Percentiles rank a stretch among this genome's conserved stretches.
phyloP scores from a whole-genome alignment of 805 yeast species.

The Candida sonorensis region DNA sequence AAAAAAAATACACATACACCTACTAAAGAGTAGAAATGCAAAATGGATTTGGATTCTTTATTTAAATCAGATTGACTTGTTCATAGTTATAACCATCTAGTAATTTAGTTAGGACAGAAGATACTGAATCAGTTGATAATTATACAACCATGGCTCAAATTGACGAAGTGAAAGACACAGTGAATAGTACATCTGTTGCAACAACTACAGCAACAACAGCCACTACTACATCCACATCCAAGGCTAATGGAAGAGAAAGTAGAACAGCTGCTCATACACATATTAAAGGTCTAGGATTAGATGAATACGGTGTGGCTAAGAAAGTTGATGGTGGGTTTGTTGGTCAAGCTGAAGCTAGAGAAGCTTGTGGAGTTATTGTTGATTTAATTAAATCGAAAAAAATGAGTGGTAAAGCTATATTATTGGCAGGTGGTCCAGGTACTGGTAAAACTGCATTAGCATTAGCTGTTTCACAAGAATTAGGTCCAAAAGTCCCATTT shows the following conservation, averaged over 20 bases:
- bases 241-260: slow-evolving; percentile 17
- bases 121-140: no score
- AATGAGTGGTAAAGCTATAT: slow-evolving; percentile 94
- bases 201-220: slow-evolving; percentile 5
- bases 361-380: slow-evolving; percentile 90
- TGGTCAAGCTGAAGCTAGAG: slow-evolving; percentile 91
- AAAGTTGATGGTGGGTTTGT: slow-evolving; percentile 91
- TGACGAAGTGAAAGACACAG: slow-evolving; percentile 62
- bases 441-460: slow-evolving; percentile 99
- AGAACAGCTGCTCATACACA: slow-evolving; percentile 91
- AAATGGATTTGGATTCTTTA: no score
- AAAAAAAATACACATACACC: no score
- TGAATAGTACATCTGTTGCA: slow-evolving; percentile 7
- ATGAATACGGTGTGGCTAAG: slow-evolving; percentile 80
- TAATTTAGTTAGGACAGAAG: no score
- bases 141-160: slow-evolving; percentile 74
- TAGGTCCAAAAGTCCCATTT: slow-evolving; percentile 81
- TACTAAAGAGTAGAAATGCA: no score
- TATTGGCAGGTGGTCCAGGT: slow-evolving; percentile 97
- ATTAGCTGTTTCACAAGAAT: slow-evolving; percentile 76
- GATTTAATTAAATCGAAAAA: slow-evolving; percentile 91
- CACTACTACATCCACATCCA: slow-evolving; percentile 8
- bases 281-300: slow-evolving; percentile 94
- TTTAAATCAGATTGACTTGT: no score
- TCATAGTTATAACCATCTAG: no score